Percentiles rank a stretch among this genome's conserved stretches.
Conservation (phyloP, 805 yeast genomes). For the Ogataea chonburiensis region DNA sequence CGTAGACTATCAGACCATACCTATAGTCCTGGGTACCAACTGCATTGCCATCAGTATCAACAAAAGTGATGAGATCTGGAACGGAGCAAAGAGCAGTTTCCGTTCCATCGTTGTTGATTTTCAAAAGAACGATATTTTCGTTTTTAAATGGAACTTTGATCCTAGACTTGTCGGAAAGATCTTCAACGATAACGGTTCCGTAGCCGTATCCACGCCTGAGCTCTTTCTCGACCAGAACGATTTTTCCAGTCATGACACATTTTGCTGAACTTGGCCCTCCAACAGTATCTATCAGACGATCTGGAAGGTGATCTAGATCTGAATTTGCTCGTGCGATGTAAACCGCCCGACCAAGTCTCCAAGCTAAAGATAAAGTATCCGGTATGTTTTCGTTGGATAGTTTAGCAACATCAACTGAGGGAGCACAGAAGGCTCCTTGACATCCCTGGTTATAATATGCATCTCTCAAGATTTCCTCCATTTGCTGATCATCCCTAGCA, state of each 20-base stretch:
- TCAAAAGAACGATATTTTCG: conserved; percentile 40
- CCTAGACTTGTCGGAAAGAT: conserved; percentile 7
- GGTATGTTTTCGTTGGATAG: conserved; percentile 32
- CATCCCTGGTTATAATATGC: conserved; percentile 41
- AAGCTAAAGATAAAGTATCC: conserved; percentile 38
- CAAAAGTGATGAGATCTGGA: conserved; percentile 42
- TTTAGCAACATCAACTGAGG: conserved; percentile 34
- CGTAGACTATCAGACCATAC: conserved; percentile 42
- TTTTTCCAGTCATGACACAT: conserved; percentile 40
- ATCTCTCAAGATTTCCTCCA: conserved; percentile 41
- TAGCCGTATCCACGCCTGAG: conserved; percentile 41
- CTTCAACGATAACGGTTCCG: conserved; percentile 37
- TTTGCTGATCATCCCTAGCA: conserved; percentile 32
- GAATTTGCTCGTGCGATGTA: conserved; percentile 33
- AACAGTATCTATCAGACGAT: conserved; percentile 35
- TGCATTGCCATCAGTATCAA: conserved; percentile 41
- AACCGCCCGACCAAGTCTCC: conserved; percentile 47
- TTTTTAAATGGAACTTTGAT: conserved; percentile 42
- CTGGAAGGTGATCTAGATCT: conserved; percentile 35
- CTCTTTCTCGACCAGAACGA: conserved; percentile 40
- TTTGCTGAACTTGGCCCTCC: conserved; percentile 36
- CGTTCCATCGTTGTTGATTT: conserved; percentile 19
- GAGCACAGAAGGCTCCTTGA: conserved; percentile 37
- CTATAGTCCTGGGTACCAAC: conserved; percentile 46
- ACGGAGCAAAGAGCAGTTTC: conserved; percentile 36